Conservation (phyloP, 805 yeast genomes). For the Lipomyces mesembrius region DNA sequence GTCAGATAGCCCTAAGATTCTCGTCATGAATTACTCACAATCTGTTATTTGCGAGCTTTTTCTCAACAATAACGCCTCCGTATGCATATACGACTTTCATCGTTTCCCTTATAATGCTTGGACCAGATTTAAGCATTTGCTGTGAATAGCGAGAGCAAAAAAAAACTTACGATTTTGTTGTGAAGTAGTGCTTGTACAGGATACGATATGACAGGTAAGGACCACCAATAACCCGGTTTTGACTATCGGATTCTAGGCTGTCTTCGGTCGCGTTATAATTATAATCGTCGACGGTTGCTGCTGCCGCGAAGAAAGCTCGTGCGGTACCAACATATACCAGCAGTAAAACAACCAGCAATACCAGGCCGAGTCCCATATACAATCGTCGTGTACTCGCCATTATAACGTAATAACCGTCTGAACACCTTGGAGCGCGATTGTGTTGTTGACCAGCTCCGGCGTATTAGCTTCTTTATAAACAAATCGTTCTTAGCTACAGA, state of each 20-base stretch:
- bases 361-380: not conserved
- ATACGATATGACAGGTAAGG: constrained; percentile 1
- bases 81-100: not conserved
- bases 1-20: not conserved
- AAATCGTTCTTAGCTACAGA: no score
- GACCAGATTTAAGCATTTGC: not conserved
- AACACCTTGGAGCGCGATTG: not conserved
- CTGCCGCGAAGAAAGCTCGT: not conserved
- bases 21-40: not conserved
- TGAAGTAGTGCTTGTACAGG: not conserved
- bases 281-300: not conserved
- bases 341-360: not conserved
- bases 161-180: not conserved
- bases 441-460: no score
- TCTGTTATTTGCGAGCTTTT: not conserved
- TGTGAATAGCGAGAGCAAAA: not conserved
- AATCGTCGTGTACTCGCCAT: not conserved
- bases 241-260: not conserved
- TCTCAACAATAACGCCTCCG: not conserved
- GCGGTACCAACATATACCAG: not conserved
- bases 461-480: no score
- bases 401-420: not conserved
- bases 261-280: not conserved
- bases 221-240: not conserved
- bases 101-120: not conserved